Evolutionary conservation across 805 yeast genomes (phyloP), one percentile per base, ranked within the genome.

Genomic region (Schwanniomyces pseudopolymorphus): DNA sequence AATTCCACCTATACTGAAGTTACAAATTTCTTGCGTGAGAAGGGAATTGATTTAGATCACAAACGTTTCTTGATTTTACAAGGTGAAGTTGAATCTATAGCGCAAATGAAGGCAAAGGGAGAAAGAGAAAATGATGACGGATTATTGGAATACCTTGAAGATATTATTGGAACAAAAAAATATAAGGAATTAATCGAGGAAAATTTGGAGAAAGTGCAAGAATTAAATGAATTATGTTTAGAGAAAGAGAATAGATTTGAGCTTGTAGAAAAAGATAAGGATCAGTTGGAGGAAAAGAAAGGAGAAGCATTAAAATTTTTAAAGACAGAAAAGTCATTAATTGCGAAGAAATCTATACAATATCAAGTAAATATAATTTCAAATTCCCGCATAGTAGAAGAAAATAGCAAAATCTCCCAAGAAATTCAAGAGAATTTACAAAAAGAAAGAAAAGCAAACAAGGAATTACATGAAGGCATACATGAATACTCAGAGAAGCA

Each of bases 41-140:
- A 89, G 60, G 99, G 98, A 4, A 87, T 94, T 48, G 99, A 94
- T 65, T 74, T 94, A 51, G 96, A 91, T 55, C 99, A 94, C 66
- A 94, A 94, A 61, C 77, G 99, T 56, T 94, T 94, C 58, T 75
- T 94, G 56, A 95, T 94, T 60, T 72, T 94, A 39, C 99, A 94
- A 68, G 99, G 99, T 63, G 99, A 94, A 63, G 99, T 94, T 37
- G 99, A 94, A 69, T 85, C 91, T 53, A 94, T 94, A 59, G 97
- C 99, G 0, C 97, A 94, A 63, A 95, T 94, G 99, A 92, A 92
- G 61, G 87, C 99, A 9, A 94, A 92, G 60, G 98, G 97, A 0
- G 97, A 94, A 58, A 80, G 75, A 42, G 96, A 89, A 44, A 82
- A 82, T 52, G 98, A 92, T 57, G 98, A 94, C 61, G 99, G 99